These are phyloP conservation scores for Euryodendron excelsum DNA, from an alignment of 148 eudicot genomes.

Conservation along the genomic window DNA sequence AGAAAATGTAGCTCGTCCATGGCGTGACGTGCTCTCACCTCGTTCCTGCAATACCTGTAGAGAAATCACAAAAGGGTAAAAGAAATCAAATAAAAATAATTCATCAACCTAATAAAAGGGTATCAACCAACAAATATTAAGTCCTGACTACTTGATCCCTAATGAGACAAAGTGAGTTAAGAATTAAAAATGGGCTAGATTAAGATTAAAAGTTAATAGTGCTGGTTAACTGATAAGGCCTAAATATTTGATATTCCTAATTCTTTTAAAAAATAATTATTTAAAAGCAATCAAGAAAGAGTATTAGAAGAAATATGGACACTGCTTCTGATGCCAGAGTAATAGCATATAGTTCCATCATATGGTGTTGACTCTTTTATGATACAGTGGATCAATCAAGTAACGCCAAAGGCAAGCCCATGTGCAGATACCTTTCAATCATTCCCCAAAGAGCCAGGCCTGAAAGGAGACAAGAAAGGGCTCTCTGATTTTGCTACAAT, in stretches of 20 bases:
- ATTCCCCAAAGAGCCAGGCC: neutral
- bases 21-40: conserved; percentile 99
- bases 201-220: too few relatives aligned
- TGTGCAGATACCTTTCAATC: neutral
- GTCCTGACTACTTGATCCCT: neutral
- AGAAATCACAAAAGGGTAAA: conserved; percentile 2
- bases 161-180: neutral
- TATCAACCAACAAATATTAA: conserved; percentile 3
- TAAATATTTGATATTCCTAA: neutral
- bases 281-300: neutral
- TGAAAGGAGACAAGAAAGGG: neutral
- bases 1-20: conserved; percentile 98
- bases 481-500: neutral
- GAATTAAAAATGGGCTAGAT: too few relatives aligned
- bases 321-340: conserved; percentile 5
- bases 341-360: neutral
- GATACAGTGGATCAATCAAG: neutral
- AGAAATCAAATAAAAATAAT: neutral
- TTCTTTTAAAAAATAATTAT: too few relatives aligned
- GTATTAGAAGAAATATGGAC: neutral
- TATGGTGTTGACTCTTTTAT: neutral
- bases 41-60: conserved; percentile 96
- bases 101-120: conserved; percentile 9
- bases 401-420: neutral
- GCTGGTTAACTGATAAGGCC: too few relatives aligned